phyloP scores from a whole-genome alignment of 805 yeast genomes.

The Candida namnaoensis region DNA sequence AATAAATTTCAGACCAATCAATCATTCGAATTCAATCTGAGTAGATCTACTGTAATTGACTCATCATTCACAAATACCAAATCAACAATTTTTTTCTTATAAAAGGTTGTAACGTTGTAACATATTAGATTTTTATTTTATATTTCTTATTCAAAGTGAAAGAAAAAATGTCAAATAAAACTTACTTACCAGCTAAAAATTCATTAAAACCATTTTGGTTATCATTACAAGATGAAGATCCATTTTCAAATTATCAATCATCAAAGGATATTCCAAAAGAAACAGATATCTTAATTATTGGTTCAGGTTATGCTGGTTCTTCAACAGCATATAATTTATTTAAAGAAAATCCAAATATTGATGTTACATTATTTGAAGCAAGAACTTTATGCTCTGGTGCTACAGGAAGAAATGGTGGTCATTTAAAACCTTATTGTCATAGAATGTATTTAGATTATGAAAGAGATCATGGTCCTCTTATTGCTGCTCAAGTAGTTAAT shows the following conservation, averaged over 20 bases:
- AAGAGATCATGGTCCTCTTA: slow-evolving; percentile 5
- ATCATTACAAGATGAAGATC: slow-evolving; percentile 1
- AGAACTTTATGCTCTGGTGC: slow-evolving; percentile 33
- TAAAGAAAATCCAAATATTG: slow-evolving; percentile 15
- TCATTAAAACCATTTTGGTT: slow-evolving; percentile 1
- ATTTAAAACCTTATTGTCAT: slow-evolving; percentile 27
- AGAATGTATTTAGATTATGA: slow-evolving; percentile 6
- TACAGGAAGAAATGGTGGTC: slow-evolving; percentile 43
- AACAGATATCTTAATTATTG: slow-evolving; percentile 31
- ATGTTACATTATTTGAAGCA: slow-evolving; percentile 30
- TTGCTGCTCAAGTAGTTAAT: slow-evolving; percentile 27
- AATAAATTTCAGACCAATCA: no score
- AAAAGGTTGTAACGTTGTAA: no score
- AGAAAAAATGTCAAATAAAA: no score
- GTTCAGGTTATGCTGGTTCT: slow-evolving; percentile 38
- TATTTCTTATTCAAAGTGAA: no score
- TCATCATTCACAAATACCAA: no score
- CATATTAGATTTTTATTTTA: no score
- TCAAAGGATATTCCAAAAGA: slow-evolving; percentile 21
- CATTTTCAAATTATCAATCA: slow-evolving; percentile 1
- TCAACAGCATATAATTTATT: slow-evolving; percentile 27
- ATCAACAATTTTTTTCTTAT: no score
- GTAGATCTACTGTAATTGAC: no score
- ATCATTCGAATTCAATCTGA: no score
- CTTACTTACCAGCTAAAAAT: background rate